Evolutionary conservation across 306 rosid genomes (phyloP).

Genomic region (Crotalaria pallida): DNA sequence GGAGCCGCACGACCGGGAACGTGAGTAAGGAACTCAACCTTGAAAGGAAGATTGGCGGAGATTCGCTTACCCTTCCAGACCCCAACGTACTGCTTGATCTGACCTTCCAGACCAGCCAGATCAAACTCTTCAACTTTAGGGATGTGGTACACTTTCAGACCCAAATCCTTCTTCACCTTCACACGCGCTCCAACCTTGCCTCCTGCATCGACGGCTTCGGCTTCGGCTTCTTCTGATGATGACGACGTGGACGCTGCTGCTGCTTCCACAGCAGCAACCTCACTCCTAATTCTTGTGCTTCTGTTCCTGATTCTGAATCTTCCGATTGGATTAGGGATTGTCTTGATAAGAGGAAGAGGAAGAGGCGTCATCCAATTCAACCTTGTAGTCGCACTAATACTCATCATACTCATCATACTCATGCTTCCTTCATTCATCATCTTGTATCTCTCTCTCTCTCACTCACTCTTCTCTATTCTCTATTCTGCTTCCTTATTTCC

Average conservation of each 20-base stretch:
- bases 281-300: conserved; percentile 20
- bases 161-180: conserved; percentile 74
- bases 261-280: conserved; percentile 40
- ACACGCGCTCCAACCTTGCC: conserved; percentile 63
- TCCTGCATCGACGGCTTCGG: conserved; percentile 14
- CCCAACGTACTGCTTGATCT: conserved; percentile 71
- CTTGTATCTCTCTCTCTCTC: no score
- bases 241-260: conserved; percentile 19
- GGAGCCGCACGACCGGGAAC: conserved; percentile 72
- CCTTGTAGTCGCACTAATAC: no score
- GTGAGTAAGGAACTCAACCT: conserved; percentile 61
- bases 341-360: background rate
- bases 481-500: no score
- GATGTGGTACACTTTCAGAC: conserved; percentile 79
- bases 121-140: conserved; percentile 69
- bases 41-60: conserved; percentile 84
- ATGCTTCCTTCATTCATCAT: no score
- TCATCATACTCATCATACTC: no score
- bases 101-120: conserved; percentile 69
- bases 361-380: no score
- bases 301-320: background rate
- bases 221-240: conserved; percentile 7
- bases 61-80: conserved; percentile 85
- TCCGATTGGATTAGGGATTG: background rate
- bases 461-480: no score